Conservation (phyloP, 441 rosid genomes). For the Dalechampia spathulata region DNA sequence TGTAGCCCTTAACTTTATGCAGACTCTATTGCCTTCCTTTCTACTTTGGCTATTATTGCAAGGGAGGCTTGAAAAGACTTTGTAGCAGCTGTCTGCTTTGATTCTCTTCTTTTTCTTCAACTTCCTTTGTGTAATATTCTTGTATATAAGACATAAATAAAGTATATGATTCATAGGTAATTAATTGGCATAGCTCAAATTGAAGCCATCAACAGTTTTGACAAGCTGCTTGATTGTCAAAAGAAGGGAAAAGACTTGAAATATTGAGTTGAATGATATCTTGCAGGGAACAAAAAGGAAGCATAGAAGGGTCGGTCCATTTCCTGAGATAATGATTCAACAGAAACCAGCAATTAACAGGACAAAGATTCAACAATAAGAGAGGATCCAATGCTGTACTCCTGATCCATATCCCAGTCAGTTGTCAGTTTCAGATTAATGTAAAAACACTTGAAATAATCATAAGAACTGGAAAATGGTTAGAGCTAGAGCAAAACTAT, state of each 20-base stretch:
- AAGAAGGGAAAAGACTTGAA: neutral
- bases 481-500: conserved; percentile 3
- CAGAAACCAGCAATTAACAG: neutral
- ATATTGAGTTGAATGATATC: neutral
- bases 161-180: conserved; percentile 3
- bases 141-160: conserved; percentile 28
- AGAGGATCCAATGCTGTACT: conserved; percentile 7
- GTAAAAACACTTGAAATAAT: neutral
- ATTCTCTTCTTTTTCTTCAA: neutral
- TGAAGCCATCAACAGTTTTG: neutral
- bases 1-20: neutral
- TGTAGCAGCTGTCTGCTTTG: conserved; percentile 11
- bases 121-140: conserved; percentile 20
- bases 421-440: neutral
- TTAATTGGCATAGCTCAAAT: too few species aligned
- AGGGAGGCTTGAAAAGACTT: conserved; percentile 18
- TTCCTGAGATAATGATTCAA: neutral
- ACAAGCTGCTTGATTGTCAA: too few species aligned
- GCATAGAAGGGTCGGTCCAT: neutral
- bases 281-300: neutral
- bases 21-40: neutral
- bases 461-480: neutral
- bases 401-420: too few species aligned
- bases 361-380: neutral
- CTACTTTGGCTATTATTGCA: conserved; percentile 3